A percentile compares a stretch with the other conserved stretches of the same genome.
Evolutionary conservation across 2,329 filamentous ascomycete genomes (phyloP).

Genomic region (Bipolaris zeicola): DNA sequence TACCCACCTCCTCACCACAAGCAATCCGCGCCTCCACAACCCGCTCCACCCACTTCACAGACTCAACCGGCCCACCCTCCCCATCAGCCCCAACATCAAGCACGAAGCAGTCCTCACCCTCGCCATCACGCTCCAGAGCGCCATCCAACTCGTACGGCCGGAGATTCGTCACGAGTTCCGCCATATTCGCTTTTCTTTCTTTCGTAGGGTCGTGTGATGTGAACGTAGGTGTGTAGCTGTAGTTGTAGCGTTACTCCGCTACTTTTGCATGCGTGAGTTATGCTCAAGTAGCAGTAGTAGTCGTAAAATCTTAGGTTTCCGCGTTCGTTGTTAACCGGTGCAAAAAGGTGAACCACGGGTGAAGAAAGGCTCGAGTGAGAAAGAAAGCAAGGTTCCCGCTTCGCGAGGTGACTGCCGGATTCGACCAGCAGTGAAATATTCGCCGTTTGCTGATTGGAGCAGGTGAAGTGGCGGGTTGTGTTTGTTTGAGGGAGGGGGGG

Average conservation of each 20-base stretch:
- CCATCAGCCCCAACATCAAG: constrained; percentile 26
- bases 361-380: not conserved
- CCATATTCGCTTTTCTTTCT: constrained; percentile 12
- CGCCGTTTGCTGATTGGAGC: not conserved
- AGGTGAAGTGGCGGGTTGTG: not conserved
- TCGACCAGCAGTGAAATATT: not conserved
- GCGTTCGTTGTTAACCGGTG: no score
- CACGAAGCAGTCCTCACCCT: constrained; percentile 16
- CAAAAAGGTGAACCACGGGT: not conserved
- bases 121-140: constrained; percentile 16
- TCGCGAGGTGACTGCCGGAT: not conserved
- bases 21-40: constrained; percentile 14
- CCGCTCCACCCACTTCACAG: constrained; percentile 15
- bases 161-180: constrained; percentile 16
- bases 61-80: constrained; percentile 10
- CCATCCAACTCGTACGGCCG: constrained; percentile 21
- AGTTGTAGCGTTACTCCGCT: no score
- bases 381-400: not conserved
- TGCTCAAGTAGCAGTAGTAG: no score
- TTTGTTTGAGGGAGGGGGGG: constrained; percentile 11
- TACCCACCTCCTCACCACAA: not conserved
- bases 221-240: not conserved
- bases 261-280: no score
- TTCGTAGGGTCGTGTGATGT: not conserved
- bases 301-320: no score